Base-by-base conservation (phyloP, 345 rosid genomes). In the Hypericum androsaemum region DNA sequence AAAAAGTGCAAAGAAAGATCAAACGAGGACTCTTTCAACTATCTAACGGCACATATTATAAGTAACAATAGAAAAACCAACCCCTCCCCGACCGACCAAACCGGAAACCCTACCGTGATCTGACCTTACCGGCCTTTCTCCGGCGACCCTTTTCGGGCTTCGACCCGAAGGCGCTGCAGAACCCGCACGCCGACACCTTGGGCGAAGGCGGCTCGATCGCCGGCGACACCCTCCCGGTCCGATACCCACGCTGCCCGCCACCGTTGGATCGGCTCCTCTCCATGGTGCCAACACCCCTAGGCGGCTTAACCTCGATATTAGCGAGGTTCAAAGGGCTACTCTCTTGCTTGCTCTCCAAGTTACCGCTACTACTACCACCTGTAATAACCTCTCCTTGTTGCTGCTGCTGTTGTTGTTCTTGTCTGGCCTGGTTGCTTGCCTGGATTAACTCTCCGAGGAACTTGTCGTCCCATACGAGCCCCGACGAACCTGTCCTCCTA, bases 151-250 rank as follows among this genome's bases (percentile, higher is more conserved):
- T 22, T 22, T 22, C 32, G 32, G 32, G 32, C 4, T 22, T 22
- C 32, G 32, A 22, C 2, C 54, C 58, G 22, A 87, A 88, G 50
- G 78, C 85, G 14, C 75, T 17, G 67, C 96, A 90, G 44, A 79
- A 81, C 54, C 96, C 95, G 62, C 98, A 90, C 2, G 88, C 80
- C 0, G 88, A 80, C 2, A 90, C 55, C 72, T 79, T 81, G 2
- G 98, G 98, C 37, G 98, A 90, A 11, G 98, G 94, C 10, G 98
- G 98, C 12, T 90, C 98, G 6, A 81, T 71, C 3, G 86, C 92
- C 41, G 92, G 92, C 51, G 95, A 72, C 1, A 80, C 96, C 64
- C 71, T 82, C 12, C 92, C 98, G 7, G 92, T 72, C 13, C 95
- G 75, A 61, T 76, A 74, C n/a, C 80, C 83, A 15, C 94, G 57